Base-by-base conservation (phyloP, 768 basidiomycete species). In the Phlebiopsis flavidoalba region DNA sequence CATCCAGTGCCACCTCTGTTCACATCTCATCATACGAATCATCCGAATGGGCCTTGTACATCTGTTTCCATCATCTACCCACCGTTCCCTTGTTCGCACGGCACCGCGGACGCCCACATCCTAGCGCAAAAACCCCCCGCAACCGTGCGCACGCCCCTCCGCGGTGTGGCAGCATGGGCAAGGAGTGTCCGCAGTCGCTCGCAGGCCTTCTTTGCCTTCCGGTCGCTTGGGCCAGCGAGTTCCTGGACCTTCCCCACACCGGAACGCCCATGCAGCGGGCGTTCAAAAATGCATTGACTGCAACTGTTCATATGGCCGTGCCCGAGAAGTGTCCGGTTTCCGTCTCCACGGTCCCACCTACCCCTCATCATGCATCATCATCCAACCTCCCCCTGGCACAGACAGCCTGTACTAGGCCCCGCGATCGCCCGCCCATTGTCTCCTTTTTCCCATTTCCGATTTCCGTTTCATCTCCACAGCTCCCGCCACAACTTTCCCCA, bases 291-390 rank as follows among this genome's bases (percentile, higher is more conserved):
- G 47, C 60, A 37, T 55, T 60, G 43, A 50, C 19, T 55, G 43
- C 59, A 60, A n/a, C n/a, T n/a, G n/a, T n/a, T 54, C 53, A 54
- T 54, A 53, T 46, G 43, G 36, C 45, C 37, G 15, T 31, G n/a
- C 14, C 60, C 60, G 60, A 60, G 24, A 60, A 48, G 53, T 49
- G 8, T n/a, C 60, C 60, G 53, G 10, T 40, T 37, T 22, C 35
- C 19, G 11, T 12, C 17, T 8, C 21, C 26, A n/a, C 26, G 26
- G 26, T 31, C 40, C 40, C 57, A 21, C 56, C 50, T 33, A 43
- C 40, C 40, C 40, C 40, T 17, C 26, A 31, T 31, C n/a, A n/a
- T 40, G 37, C 47, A 48, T 48, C 48, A 55, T 55, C 58, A 51
- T 59, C 15, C 49, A 6, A 36, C 22, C n/a, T 46, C 24, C 21